Percentiles rank a stretch among this genome's conserved stretches.
Evolutionary conservation across 2,329 filamentous ascomycete species (phyloP).

Genomic region (Cadophora malorum): DNA sequence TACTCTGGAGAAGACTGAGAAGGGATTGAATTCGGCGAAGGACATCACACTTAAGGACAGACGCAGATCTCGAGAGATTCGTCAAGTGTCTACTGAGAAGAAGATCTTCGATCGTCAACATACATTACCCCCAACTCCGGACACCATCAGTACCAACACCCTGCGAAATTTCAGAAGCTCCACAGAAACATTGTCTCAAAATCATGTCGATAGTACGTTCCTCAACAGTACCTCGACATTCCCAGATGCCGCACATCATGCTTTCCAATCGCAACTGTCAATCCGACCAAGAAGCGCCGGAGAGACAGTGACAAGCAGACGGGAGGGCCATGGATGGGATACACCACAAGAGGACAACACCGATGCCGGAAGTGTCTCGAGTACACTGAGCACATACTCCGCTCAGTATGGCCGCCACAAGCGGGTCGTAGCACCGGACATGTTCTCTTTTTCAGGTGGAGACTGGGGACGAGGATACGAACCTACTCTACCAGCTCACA

Average conservation of each 20-base stretch:
- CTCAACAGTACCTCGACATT: constrained; percentile 37
- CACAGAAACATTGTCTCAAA: constrained; percentile 51
- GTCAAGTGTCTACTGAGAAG: constrained; percentile 39
- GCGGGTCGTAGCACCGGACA: constrained; percentile 36
- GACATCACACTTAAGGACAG: constrained; percentile 28
- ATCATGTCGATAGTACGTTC: constrained; percentile 29
- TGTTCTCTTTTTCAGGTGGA: constrained; percentile 37
- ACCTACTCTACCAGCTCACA: constrained; percentile 33
- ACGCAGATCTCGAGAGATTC: constrained; percentile 28
- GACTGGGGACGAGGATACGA: constrained; percentile 41
- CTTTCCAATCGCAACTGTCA: constrained; percentile 37
- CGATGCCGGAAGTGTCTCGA: constrained; percentile 39
- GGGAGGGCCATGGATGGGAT: constrained; percentile 47
- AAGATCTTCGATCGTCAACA: constrained; percentile 47
- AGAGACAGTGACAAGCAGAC: constrained; percentile 44
- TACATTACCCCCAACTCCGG: constrained; percentile 46
- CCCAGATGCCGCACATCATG: constrained; percentile 26
- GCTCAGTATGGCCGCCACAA: constrained; percentile 28
- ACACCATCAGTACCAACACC: constrained; percentile 45
- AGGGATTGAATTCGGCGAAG: constrained; percentile 31
- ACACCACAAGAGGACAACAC: constrained; percentile 42
- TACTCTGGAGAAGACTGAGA: constrained; percentile 40
- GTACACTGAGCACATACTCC: constrained; percentile 35
- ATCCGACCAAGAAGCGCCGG: constrained; percentile 44
- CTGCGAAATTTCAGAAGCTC: constrained; percentile 56